Evolutionary conservation across 1,284 basidiomycete species (phyloP).

Genomic region (Ceratobasidium theobromae): DNA sequence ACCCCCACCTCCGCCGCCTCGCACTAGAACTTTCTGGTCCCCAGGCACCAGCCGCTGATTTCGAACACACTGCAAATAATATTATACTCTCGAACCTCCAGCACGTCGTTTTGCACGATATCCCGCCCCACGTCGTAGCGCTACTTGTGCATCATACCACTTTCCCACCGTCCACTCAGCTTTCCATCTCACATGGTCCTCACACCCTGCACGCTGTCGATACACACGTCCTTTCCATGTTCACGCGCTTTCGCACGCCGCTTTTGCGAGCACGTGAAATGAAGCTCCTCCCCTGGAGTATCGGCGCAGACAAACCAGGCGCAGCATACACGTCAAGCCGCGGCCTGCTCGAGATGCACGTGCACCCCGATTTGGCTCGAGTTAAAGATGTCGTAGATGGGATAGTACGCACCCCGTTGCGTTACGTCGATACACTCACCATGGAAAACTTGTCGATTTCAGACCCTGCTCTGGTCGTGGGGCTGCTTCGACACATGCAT

Average conservation of each 20-base stretch:
- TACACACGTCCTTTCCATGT: conserved; percentile 29
- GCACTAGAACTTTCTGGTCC: conserved; percentile 23
- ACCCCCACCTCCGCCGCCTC: conserved; percentile 14
- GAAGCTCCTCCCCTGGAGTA: conserved; percentile 21
- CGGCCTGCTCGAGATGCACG: conserved; percentile 26
- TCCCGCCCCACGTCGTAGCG: conserved; percentile 25
- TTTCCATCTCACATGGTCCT: conserved; percentile 26
- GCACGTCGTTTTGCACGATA: conserved; percentile 20
- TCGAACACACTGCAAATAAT: conserved; percentile 6
- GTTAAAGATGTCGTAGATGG: conserved; percentile 27
- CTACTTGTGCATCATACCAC: conserved; percentile 22
- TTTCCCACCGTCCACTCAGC: conserved; percentile 14
- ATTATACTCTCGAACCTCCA: conserved; percentile 1
- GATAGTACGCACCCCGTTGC: conserved; percentile 18
- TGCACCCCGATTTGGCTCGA: conserved; percentile 25
- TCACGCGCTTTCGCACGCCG: conserved; percentile 29
- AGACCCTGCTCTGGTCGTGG: conserved; percentile 21
- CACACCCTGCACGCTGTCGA: conserved; percentile 29
- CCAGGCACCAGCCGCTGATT: conserved; percentile 10
- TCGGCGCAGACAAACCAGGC: conserved; percentile 28
- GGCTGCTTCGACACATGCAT: conserved; percentile 20
- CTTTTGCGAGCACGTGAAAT: conserved; percentile 26
- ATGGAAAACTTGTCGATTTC: conserved; percentile 28
- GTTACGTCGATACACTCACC: conserved; percentile 20
- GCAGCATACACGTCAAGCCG: conserved; percentile 17